Evolutionary conservation across 768 basidiomycete species (phyloP), one percentile per base, ranked within the genome.

Genomic region (Mycena haematopus): DNA sequence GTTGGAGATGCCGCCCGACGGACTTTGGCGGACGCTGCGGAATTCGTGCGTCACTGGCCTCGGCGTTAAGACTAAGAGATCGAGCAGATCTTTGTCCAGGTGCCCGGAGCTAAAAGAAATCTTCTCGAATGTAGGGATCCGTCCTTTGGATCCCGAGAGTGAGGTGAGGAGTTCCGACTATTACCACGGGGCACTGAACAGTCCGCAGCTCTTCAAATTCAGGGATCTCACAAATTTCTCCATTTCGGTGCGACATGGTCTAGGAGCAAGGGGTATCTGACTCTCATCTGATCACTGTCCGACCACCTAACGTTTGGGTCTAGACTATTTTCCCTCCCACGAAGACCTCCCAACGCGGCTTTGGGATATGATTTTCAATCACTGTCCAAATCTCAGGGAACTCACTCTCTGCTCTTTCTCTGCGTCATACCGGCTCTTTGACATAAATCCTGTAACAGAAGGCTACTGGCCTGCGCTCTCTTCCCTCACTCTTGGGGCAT

Each of bases 341-440:
- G 80, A 82, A 66, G 54, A 65, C 6, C 77, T 84, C 24, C 82
- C 82, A 1, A 52, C 65, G 6, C 70, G 69, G 3, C 77, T 83
- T 49, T 84, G 82, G 82, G 75, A 78, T 40, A 84, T 84, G 83
- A 71, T 84, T 35, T 66, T 80, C 8, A 65, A 74, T 19, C 79
- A 77, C 31, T 82, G 80, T 65, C 81, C 82, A 0, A 72, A 82
- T 46, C 76, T 84, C n/a, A 75, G 80, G 64, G 82, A 83, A 61
- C 77, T 84, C 42, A 76, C 78, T 9, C 76, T 84, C 25, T 82
- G 81, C 68, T 80, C 79, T 56, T 83, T 83, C 68, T 83, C 83
- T 19, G 77, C 82, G 17, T 78, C 78, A 1, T 71, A 77, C 14
- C 79, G 80, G n/a, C 66, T 79, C 9, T 79, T 84, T 59, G 75